Evolutionary conservation across 108 stramenopile species (phyloP), one percentile per base, ranked within the genome.

Genomic region (Discostella stelligeroides): DNA sequence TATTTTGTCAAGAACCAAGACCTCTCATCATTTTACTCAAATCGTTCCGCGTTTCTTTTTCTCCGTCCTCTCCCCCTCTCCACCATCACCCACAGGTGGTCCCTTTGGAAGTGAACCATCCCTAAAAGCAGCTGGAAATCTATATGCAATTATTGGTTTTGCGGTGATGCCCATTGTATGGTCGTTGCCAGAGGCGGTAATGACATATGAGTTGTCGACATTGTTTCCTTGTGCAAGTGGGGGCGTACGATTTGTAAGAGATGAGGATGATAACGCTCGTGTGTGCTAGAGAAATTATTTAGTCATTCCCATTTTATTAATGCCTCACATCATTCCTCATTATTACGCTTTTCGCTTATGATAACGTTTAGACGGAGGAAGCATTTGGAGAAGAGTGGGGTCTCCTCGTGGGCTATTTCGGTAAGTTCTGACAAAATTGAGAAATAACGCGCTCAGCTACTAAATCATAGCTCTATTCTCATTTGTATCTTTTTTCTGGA

Each of bases 211-310:
- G 63, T 70, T 97, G 39, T 88, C 89, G 20, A 72, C 87, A 4
- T 68, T 92, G n/a, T 97, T 92, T 71, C 94, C 95, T n/a, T 95
- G 96, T 38, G 84, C 94, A 12, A 83, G 86, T 7, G 98, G 95
- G 7, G 91, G 85, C 43, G 92, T 96, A 4, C 89, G 94, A 2
- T 98, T 96, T 94, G 92, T 97, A 6, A 63, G 62, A 23, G n/a
- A n/a, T n/a, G n/a, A n/a, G n/a, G n/a, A n/a, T n/a, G n/a, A n/a
- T n/a, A n/a, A n/a, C n/a, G n/a, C n/a, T n/a, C n/a, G n/a, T n/a
- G n/a, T 46, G 17, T 27, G 17, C 3, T 1, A 20, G n/a, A n/a
- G n/a, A n/a, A n/a, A n/a, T n/a, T n/a, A 5, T 34, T 25, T 28
- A 17, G 20, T 7, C 24, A 28, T 12, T 65, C 13, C 17, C 15